Conservation (phyloP, 2,329 filamentous ascomycete genomes). For the Penicillium janthinellum region DNA sequence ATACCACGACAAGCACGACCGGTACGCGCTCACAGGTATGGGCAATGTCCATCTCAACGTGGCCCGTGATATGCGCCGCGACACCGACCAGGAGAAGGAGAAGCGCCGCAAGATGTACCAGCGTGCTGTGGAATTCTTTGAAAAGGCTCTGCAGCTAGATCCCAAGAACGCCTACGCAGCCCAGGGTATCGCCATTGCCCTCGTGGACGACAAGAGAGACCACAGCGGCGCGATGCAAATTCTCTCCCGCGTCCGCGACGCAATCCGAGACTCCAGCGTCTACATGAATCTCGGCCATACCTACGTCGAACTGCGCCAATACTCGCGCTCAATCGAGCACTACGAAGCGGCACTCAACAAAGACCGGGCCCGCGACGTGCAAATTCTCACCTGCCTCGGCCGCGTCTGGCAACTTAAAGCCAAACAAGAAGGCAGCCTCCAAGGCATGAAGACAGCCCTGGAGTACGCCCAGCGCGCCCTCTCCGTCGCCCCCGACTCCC, state of each 20-base stretch:
- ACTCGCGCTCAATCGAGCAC: conserved; percentile 84
- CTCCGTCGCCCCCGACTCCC: conserved; percentile 74
- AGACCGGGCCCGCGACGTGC: conserved; percentile 75
- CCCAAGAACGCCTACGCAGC: conserved; percentile 94
- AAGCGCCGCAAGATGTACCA: conserved; percentile 85
- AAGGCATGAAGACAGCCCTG: conserved; percentile 65
- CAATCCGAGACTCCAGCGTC: conserved; percentile 82
- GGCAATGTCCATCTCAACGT: conserved; percentile 88
- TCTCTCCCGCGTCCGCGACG: conserved; percentile 87
- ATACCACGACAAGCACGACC: conserved; percentile 93
- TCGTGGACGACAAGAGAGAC: conserved; percentile 94
- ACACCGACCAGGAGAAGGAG: conserved; percentile 85
- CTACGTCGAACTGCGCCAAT: conserved; percentile 88
- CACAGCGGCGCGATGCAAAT: conserved; percentile 79
- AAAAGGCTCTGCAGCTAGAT: conserved; percentile 94
- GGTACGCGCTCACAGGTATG: conserved; percentile 96
- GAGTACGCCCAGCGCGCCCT: conserved; percentile 70
- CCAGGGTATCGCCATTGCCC: conserved; percentile 90
- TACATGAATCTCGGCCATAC: conserved; percentile 93
- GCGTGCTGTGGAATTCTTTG: conserved; percentile 96
- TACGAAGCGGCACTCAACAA: conserved; percentile 85
- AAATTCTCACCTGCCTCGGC: conserved; percentile 81
- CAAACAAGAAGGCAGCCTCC: conserved; percentile 65
- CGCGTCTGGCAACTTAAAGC: conserved; percentile 85
- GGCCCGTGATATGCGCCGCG: conserved; percentile 91